Conservation (phyloP, 768 basidiomycete species). For the Tulasnella sp. region DNA sequence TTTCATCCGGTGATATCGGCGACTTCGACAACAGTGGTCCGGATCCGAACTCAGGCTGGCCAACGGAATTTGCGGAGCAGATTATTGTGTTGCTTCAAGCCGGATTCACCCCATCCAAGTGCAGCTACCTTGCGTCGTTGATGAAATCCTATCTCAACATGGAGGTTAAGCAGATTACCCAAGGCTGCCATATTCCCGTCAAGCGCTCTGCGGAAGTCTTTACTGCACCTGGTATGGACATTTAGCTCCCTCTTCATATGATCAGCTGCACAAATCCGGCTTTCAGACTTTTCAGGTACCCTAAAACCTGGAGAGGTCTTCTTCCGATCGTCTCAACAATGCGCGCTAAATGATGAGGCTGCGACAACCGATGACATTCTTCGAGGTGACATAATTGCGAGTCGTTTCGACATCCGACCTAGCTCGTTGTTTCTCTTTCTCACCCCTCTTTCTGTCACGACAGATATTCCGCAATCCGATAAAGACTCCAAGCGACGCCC, state of each 20-base stretch:
- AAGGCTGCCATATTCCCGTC: slow-evolving; percentile 55
- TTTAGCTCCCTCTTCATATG: neutral
- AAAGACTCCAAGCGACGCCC: slow-evolving; percentile 5
- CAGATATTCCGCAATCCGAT: slow-evolving; percentile 22
- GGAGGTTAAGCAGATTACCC: slow-evolving; percentile 49
- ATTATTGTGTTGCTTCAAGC: slow-evolving; percentile 58
- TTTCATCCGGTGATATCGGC: neutral
- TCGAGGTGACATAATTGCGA: neutral
- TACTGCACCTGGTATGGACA: slow-evolving; percentile 57
- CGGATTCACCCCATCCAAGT: slow-evolving; percentile 53
- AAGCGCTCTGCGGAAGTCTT: slow-evolving; percentile 53
- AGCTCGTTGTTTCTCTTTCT: neutral
- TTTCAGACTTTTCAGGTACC: slow-evolving; percentile 59
- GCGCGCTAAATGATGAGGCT: neutral
- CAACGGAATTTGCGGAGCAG: slow-evolving; percentile 43
- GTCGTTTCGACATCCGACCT: neutral
- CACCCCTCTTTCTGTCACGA: neutral
- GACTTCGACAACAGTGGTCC: neutral
- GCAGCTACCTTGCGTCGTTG: slow-evolving; percentile 34
- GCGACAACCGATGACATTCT: neutral
- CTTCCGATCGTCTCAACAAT: slow-evolving; percentile 42
- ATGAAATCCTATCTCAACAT: slow-evolving; percentile 33
- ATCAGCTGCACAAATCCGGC: neutral
- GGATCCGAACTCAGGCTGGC: slow-evolving; percentile 27
- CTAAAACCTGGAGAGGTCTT: slow-evolving; percentile 62